Evolutionary conservation across 257 asterid species (phyloP), one percentile per base, ranked within the genome.

Genomic region (Cruciata laevipes): DNA sequence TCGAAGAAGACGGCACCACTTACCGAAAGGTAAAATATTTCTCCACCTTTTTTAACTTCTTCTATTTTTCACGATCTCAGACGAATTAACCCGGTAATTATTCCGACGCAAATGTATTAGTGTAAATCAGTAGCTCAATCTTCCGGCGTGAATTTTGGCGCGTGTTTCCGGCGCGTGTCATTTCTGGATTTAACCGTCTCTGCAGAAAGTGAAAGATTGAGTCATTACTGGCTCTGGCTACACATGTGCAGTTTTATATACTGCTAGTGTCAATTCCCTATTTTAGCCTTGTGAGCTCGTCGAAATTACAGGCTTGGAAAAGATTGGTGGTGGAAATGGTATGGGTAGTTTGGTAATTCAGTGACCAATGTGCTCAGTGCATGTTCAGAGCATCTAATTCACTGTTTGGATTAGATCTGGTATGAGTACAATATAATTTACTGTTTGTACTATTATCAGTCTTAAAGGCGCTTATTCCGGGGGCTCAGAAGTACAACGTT

Each of bases 1-100:
- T 91, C 2, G 88, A 87, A 74, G 95, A 87, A 65, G 98, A 91
- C 68, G 98, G 98, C 69, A 91, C 96, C 31, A 89, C 98, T 40
- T 91, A 89, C 25, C 77, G 98, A 74, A 83, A 89, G 96, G 98
- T 89, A 73, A 52, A 47, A 14, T 5, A 5, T 16, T 16, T 44
- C 53, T 44, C 49, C 49, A 11, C 14, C 53, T 47, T 47, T 47
- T 47, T 47, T 47, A 4, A 47, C 21, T 42, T 12, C 42, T 18
- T 42, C 51, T 42, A 17, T 40, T 42, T 42, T 42, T 42, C 51
- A 42, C 51, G 51, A 42, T 42, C 51, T 42, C 51, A 42, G 2
- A 37, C 42, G 42, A 37, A 37, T 8, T 37, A 2, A 37, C 42
- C 42, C 42, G 3, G 42, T 37, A 37, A 37, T 7, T 27, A 27